A percentile compares a stretch with the other conserved stretches of the same genome.
Evolutionary conservation across 108 stramenopile species (phyloP).

Genomic region (Pseudonitzschia pungens): DNA sequence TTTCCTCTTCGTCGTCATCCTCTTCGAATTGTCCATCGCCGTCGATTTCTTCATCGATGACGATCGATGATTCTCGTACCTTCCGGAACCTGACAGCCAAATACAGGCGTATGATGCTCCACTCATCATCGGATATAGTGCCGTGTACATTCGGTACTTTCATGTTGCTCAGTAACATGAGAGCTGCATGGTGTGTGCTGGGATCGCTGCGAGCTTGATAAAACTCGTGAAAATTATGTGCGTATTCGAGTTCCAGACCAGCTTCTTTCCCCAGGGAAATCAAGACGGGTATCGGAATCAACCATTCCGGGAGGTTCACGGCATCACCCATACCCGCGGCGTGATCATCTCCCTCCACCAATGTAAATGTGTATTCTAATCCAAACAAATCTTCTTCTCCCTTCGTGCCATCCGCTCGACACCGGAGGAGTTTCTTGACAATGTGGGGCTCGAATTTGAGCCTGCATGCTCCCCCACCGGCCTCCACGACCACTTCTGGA

Average conservation of each 20-base stretch:
- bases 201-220: conserved; percentile 66
- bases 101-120: conserved; percentile 86
- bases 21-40: conserved; percentile 57
- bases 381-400: conserved; percentile 73
- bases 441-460: conserved; percentile 66
- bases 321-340: conserved; percentile 81
- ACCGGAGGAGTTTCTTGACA: conserved; percentile 54
- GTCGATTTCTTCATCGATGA: conserved; percentile 62
- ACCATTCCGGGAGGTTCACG: conserved; percentile 88
- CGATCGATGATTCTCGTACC: conserved; percentile 70
- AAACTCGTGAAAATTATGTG: conserved; percentile 85
- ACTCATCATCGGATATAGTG: conserved; percentile 78
- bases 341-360: conserved; percentile 80
- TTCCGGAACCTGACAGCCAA: conserved; percentile 86
- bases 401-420: conserved; percentile 18
- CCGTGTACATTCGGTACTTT: conserved; percentile 80
- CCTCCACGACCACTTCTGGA: conserved; percentile 52
- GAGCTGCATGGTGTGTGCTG: conserved; percentile 47
- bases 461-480: conserved; percentile 71
- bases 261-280: conserved; percentile 64
- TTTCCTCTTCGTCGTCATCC: conserved; percentile 27
- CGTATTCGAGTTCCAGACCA: conserved; percentile 77
- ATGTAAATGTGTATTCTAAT: conserved; percentile 84
- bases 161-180: conserved; percentile 82
- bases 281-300: conserved; percentile 75